Conservation (phyloP, 805 yeast genomes). For the Ogataea corticis region DNA sequence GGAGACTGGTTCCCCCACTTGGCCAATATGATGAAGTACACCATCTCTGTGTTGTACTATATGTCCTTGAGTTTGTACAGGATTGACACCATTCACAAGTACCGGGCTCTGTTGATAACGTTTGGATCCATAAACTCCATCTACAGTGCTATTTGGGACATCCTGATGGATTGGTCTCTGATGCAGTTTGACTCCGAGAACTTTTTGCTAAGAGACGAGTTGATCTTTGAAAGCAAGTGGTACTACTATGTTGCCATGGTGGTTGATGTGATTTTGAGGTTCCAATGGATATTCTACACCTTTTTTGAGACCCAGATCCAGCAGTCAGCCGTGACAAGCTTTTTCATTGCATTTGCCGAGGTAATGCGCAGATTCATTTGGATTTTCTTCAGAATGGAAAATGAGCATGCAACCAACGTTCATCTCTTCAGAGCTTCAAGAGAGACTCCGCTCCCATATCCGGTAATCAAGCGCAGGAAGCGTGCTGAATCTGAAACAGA, state of each 20-base stretch:
- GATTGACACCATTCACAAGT: conserved; percentile 46
- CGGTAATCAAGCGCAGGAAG: conserved; percentile 34
- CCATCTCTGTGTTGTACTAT: conserved; percentile 65
- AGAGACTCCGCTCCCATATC: conserved; percentile 84
- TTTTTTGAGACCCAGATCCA: conserved; percentile 73
- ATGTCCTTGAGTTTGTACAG: conserved; percentile 77
- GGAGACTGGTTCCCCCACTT: conserved; percentile 97
- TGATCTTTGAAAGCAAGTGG: conserved; percentile 59
- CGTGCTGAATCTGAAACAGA: neutral
- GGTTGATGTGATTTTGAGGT: conserved; percentile 70
- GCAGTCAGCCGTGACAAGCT: conserved; percentile 86
- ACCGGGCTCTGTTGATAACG: conserved; percentile 62
- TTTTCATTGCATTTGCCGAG: conserved; percentile 81
- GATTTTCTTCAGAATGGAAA: conserved; percentile 92
- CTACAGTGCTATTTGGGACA: conserved; percentile 79
- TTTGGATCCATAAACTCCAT: conserved; percentile 76
- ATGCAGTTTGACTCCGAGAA: conserved; percentile 64
- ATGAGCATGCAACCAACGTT: conserved; percentile 93
- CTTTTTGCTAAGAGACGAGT: conserved; percentile 64
- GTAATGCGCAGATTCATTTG: conserved; percentile 81
- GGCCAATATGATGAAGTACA: conserved; percentile 82
- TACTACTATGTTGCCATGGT: conserved; percentile 76
- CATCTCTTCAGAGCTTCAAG: conserved; percentile 82
- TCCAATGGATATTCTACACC: conserved; percentile 91
- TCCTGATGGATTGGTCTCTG: conserved; percentile 95